phyloP scores from a whole-genome alignment of 2,329 filamentous ascomycete genomes.

The Chaetomiaceae sp. region DNA sequence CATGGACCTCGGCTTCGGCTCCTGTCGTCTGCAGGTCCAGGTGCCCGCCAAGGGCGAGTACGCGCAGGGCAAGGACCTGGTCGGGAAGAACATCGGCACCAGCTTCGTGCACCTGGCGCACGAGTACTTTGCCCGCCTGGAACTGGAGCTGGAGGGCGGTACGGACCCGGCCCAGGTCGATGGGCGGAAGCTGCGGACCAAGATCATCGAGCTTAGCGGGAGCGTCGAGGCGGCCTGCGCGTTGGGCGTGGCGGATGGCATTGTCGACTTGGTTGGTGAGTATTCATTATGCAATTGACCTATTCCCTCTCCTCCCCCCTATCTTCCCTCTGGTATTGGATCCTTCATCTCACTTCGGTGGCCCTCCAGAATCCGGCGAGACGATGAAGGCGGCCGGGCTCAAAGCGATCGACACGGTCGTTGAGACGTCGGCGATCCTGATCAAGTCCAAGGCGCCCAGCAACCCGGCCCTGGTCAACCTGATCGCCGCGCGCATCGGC shows the following conservation, averaged over 20 bases:
- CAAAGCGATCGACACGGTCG: slow-evolving; percentile 88
- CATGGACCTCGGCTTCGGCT: slow-evolving; percentile 83
- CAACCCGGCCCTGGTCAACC: slow-evolving; percentile 71
- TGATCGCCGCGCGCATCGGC: slow-evolving; percentile 79
- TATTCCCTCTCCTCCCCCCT: background rate
- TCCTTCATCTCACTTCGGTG: background rate
- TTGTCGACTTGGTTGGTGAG: slow-evolving; percentile 93
- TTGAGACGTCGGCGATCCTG: slow-evolving; percentile 79
- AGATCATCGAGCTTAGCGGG: slow-evolving; percentile 89
- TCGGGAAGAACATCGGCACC: slow-evolving; percentile 90
- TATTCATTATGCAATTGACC: slow-evolving; percentile 23
- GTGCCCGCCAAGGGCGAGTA: slow-evolving; percentile 80
- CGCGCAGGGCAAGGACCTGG: slow-evolving; percentile 63
- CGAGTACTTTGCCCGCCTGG: slow-evolving; percentile 77
- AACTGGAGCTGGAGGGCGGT: slow-evolving; percentile 45
- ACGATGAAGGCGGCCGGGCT: slow-evolving; percentile 96
- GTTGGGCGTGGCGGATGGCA: slow-evolving; percentile 89
- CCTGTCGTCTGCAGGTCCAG: slow-evolving; percentile 93
- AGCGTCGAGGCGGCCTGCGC: slow-evolving; percentile 97
- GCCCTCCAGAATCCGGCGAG: slow-evolving; percentile 75
- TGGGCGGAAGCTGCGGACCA: slow-evolving; percentile 62
- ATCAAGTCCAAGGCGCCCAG: slow-evolving; percentile 84
- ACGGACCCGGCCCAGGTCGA: slow-evolving; percentile 31
- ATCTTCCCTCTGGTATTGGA: background rate
- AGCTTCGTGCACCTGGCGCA: slow-evolving; percentile 84